A percentile compares a stretch with the other conserved stretches of the same genome.
Evolutionary conservation across 495 filamentous ascomycete species (phyloP).

Genomic region (Cairneyella variabilis): DNA sequence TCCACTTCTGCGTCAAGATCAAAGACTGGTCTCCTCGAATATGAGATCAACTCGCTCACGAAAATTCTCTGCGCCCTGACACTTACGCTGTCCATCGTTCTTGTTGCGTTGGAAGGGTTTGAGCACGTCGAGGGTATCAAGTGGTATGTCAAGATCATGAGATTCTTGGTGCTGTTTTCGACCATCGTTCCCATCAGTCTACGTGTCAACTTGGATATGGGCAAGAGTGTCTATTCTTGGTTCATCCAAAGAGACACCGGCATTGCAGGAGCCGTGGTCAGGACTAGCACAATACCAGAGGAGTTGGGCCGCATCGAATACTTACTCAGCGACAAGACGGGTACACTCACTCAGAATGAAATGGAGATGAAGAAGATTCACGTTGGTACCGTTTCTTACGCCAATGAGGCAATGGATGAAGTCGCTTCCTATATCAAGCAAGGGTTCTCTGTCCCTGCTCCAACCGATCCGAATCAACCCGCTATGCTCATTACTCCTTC

Average conservation of each 20-base stretch:
- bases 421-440: constrained; percentile 82
- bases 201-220: constrained; percentile 94
- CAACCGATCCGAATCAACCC: constrained; percentile 28
- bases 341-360: constrained; percentile 95
- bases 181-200: constrained; percentile 98
- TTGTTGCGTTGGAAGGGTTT: constrained; percentile 87
- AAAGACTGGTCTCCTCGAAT: constrained; percentile 89
- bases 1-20: constrained; percentile 88
- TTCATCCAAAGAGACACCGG: constrained; percentile 91
- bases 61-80: constrained; percentile 94
- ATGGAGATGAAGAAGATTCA: constrained; percentile 99
- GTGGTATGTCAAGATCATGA: constrained; percentile 95
- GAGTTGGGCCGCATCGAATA: constrained; percentile 96
- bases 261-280: constrained; percentile 87
- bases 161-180: constrained; percentile 96
- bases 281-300: constrained; percentile 96
- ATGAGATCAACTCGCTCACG: constrained; percentile 96
- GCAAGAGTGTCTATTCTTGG: constrained; percentile 90
- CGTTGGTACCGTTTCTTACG: constrained; percentile 96
- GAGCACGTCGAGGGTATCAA: constrained; percentile 54
- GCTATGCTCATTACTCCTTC: constrained; percentile 67
- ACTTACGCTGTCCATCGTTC: constrained; percentile 74
- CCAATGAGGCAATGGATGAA: constrained; percentile 98
- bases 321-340: constrained; percentile 94
- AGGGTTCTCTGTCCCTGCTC: constrained; percentile 56